These are phyloP conservation scores for Biscogniauxia sp. DNA, from an alignment of 2,329 filamentous ascomycete species.

Conservation along the genomic window DNA sequence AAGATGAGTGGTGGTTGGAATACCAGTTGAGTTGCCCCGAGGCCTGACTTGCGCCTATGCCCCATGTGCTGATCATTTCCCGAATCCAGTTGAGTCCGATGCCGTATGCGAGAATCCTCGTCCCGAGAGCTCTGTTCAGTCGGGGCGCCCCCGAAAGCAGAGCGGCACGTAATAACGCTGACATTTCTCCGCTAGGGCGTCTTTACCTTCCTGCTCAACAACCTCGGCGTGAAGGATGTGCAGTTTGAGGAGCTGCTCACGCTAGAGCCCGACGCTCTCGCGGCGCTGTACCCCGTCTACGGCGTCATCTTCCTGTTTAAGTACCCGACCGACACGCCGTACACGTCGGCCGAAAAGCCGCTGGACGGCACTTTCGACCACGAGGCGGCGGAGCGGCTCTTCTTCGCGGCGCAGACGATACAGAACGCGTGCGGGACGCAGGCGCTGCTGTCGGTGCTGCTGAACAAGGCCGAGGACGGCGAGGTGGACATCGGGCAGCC, in stretches of 20 bases:
- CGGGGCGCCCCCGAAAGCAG: no score
- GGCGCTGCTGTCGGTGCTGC: slow-evolving; percentile 83
- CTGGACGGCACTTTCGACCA: slow-evolving; percentile 81
- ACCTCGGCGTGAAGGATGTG: slow-evolving; percentile 85
- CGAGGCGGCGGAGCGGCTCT: slow-evolving; percentile 71
- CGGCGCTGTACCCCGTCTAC: slow-evolving; percentile 74
- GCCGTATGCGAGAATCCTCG: slow-evolving; percentile 58
- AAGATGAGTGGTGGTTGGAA: slow-evolving; percentile 85
- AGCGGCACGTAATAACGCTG: slow-evolving; percentile 30
- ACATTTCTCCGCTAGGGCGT: slow-evolving; percentile 64
- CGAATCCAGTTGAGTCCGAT: slow-evolving; percentile 74
- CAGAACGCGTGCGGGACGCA: slow-evolving; percentile 98
- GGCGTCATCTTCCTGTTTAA: slow-evolving; percentile 99
- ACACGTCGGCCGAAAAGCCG: slow-evolving; percentile 59
- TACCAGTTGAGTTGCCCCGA: slow-evolving; percentile 60
- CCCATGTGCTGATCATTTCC: slow-evolving; percentile 19
- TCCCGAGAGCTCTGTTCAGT: slow-evolving; percentile 12
- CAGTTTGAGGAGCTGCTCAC: slow-evolving; percentile 96
- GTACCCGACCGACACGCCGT: slow-evolving; percentile 71
- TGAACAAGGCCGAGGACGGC: slow-evolving; percentile 66
- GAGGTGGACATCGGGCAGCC: slow-evolving; percentile 69
- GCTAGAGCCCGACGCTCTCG: slow-evolving; percentile 74
- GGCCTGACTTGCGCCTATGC: neutral
- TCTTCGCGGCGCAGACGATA: slow-evolving; percentile 96
- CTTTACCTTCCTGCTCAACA: slow-evolving; percentile 93